Percentiles rank a stretch among this genome's conserved stretches.
Conservation (phyloP, 2,329 filamentous ascomycete species). For the Claviceps pusilla region DNA sequence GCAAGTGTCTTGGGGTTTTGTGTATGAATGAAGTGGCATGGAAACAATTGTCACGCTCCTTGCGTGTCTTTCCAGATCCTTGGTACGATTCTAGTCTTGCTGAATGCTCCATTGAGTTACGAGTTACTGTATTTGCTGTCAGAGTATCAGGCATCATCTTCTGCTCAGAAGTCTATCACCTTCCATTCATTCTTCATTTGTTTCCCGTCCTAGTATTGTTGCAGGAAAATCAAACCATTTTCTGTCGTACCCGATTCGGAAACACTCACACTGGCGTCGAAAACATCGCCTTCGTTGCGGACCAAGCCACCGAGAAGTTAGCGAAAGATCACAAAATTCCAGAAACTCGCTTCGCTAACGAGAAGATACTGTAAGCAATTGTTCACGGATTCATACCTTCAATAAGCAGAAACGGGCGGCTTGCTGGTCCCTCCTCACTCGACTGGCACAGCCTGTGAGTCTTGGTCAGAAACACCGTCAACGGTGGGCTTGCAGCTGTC, state of each 20-base stretch:
- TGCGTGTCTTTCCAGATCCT: background rate
- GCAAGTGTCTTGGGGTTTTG: conserved; percentile 3
- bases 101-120: conserved; percentile 1
- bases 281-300: background rate
- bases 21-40: conserved; percentile 9
- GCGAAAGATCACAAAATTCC: too few relatives aligned
- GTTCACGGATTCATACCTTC: background rate
- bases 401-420: background rate
- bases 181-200: background rate
- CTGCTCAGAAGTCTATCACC: background rate
- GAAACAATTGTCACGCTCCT: background rate
- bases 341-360: background rate
- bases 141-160: background rate
- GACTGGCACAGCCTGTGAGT: conserved; percentile 1
- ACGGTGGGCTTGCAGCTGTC: background rate
- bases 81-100: background rate
- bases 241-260: background rate
- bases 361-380: too few relatives aligned
- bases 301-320: background rate
- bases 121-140: background rate
- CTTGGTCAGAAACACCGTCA: background rate
- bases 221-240: background rate
- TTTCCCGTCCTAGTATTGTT: background rate
- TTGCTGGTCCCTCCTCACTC: background rate
- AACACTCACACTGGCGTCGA: background rate